A percentile compares a stretch with the other conserved stretches of the same genome.
Conservation (phyloP, 2,329 filamentous ascomycete genomes). For the Trichoderma pleuroti region DNA sequence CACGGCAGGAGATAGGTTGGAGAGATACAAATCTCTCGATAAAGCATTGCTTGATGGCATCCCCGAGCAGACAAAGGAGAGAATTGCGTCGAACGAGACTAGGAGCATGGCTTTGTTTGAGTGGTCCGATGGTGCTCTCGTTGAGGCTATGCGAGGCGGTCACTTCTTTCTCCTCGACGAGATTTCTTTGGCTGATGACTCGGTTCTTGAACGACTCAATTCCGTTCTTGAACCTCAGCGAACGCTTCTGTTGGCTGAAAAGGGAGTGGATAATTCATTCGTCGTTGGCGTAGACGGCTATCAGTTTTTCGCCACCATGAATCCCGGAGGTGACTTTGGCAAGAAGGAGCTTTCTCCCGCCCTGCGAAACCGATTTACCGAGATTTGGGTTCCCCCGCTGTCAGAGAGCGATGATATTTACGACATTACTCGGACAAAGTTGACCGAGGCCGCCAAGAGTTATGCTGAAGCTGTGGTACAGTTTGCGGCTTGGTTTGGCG, state of each 20-base stretch:
- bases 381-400: slow-evolving; percentile 94
- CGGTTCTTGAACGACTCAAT: slow-evolving; percentile 91
- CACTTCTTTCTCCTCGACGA: slow-evolving; percentile 94
- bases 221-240: slow-evolving; percentile 89
- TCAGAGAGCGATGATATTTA: slow-evolving; percentile 81
- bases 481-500: slow-evolving; percentile 92
- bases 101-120: slow-evolving; percentile 87
- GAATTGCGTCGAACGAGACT: slow-evolving; percentile 47
- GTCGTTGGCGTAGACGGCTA: slow-evolving; percentile 75
- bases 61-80: slow-evolving; percentile 45
- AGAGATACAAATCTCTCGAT: slow-evolving; percentile 51
- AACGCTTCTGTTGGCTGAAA: slow-evolving; percentile 86
- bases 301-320: slow-evolving; percentile 98
- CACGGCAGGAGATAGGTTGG: slow-evolving; percentile 54
- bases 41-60: slow-evolving; percentile 47
- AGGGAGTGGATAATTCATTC: slow-evolving; percentile 79
- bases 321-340: slow-evolving; percentile 95
- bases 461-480: slow-evolving; percentile 69
- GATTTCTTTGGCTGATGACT: slow-evolving; percentile 96
- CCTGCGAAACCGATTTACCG: slow-evolving; percentile 91
- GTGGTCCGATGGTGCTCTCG: slow-evolving; percentile 91
- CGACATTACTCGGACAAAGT: slow-evolving; percentile 78
- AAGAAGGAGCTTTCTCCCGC: slow-evolving; percentile 97
- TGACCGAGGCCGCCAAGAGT: slow-evolving; percentile 52
- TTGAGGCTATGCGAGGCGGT: slow-evolving; percentile 87